Evolutionary conservation across 805 yeast species (phyloP), one percentile per base, ranked within the genome.

Genomic region (Hanseniaspora lachancei): DNA sequence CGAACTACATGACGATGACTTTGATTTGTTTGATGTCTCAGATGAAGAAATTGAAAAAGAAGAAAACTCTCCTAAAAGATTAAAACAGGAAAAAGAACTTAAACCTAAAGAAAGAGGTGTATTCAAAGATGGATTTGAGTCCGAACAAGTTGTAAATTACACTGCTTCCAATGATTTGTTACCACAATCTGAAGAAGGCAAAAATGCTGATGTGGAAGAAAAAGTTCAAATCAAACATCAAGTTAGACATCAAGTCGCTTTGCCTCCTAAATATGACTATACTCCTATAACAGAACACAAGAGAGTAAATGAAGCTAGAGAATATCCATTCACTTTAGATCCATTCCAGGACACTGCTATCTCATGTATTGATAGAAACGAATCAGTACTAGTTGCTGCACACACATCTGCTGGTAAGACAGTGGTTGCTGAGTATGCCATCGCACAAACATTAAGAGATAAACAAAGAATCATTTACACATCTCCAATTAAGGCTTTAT

Each of bases 341-440:
- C 97, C 98, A 34, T 93, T 93, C 76, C 99, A 93, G 73, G 96
- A 93, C 62, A 89, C 96, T 20, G 86, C 97, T 16, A 84, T 93
- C 60, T 89, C 96, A 12, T 91, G 97, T 71, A 93, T 93, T 60
- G 97, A 93, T 68, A 77, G 97, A 66, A 79, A 82, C 62, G 97
- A 91, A 70, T 84, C 95, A 1, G 99, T 93, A 24, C 75, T 93
- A 62, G 98, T 93, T 5, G 89, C 97, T 36, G 99, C 99, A 10
- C 97, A 89, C 64, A 89, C 97, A 0, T 89, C 96, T 51, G 97
- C 97, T 12, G 97, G 97, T 72, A 89, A 89, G 66, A 89, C 97
- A 0, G 97, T 89, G 48, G 97, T 89, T 43, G 97, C 97, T 0
- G 97, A 89, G 67, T 89, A 89, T 64, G 96, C 97, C 29, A 89